Percentiles rank a stretch among this genome's conserved stretches.
These are phyloP conservation scores for Vigna hirtella DNA, from an alignment of 306 rosid genomes.

Conservation along the genomic window DNA sequence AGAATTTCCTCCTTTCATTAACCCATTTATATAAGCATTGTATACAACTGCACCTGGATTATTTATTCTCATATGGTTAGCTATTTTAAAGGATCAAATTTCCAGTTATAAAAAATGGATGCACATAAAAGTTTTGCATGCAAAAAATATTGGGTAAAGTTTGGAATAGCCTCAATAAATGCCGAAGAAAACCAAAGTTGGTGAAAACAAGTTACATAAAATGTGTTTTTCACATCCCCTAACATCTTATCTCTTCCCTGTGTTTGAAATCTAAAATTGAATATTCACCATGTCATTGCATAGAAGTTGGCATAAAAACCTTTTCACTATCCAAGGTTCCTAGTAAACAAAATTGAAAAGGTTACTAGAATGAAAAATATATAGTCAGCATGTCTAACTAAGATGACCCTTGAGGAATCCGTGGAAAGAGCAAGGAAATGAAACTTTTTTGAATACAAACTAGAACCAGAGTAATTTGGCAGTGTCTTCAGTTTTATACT, in stretches of 20 bases:
- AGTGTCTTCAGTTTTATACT: background rate
- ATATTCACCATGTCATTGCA: constrained; percentile 8
- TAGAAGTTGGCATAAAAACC: constrained; percentile 18
- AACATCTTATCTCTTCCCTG: background rate
- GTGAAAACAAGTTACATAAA: background rate
- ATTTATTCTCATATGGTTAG: constrained; percentile 38
- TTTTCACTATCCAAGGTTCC: background rate
- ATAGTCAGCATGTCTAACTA: constrained; percentile 5
- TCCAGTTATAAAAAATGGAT: constrained; percentile 12
- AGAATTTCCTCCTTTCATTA: constrained; percentile 73
- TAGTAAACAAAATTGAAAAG: background rate
- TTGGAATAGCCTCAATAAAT: background rate
- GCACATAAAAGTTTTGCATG: background rate
- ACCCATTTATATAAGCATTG: constrained; percentile 85
- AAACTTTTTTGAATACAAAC: background rate
- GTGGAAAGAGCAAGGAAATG: constrained; percentile 10
- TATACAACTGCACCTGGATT: constrained; percentile 78
- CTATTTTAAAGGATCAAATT: constrained; percentile 31
- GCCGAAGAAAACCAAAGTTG: constrained; percentile 3
- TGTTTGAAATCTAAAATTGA: background rate
- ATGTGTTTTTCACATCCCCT: background rate
- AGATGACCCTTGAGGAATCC: constrained; percentile 4
- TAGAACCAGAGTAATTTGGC: background rate
- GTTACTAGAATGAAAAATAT: background rate
- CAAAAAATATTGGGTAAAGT: constrained; percentile 1